Conservation (phyloP, 2,329 filamentous ascomycete species). For the Stachybotrys echinatus region DNA sequence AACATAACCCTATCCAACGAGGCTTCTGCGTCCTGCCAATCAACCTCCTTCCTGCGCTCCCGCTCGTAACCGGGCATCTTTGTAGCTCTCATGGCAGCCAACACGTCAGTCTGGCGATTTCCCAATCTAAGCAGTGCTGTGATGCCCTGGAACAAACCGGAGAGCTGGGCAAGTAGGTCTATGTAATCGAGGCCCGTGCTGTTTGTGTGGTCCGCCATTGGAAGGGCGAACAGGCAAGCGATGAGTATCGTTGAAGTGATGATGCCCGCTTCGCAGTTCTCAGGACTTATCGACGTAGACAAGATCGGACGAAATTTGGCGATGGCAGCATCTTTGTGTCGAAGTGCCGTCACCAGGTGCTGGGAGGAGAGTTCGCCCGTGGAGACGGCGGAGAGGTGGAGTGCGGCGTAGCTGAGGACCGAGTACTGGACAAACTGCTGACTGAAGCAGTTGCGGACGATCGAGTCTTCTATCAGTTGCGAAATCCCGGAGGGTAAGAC, state of each 20-base stretch:
- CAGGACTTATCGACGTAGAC: not conserved
- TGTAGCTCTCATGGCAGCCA: not conserved
- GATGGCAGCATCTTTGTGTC: slow-evolving; percentile 6
- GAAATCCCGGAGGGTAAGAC: slow-evolving; percentile 2
- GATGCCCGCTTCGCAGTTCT: slow-evolving; percentile 2
- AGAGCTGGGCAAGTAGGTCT: slow-evolving; percentile 6
- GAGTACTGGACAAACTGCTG: slow-evolving; percentile 4
- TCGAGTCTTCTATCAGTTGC: slow-evolving; percentile 2
- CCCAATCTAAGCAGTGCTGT: not conserved
- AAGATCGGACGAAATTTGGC: slow-evolving; percentile 2
- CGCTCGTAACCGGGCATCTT: not conserved
- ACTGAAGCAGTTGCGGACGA: slow-evolving; percentile 1
- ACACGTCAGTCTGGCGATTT: not conserved
- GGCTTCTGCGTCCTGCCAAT: slow-evolving; percentile 1
- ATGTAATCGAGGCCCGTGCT: slow-evolving; percentile 4
- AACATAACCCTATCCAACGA: not conserved
- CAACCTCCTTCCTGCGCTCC: not conserved
- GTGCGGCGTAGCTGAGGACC: slow-evolving; percentile 5
- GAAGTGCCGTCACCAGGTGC: slow-evolving; percentile 3
- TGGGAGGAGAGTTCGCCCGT: not conserved
- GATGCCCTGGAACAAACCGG: slow-evolving; percentile 5
- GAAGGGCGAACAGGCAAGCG: slow-evolving; percentile 6
- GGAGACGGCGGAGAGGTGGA: slow-evolving; percentile 5
- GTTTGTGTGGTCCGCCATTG: slow-evolving; percentile 4
- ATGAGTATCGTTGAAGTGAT: slow-evolving; percentile 3